These are phyloP conservation scores for Cicer yamashitae DNA, from an alignment of 306 rosid species.

Conservation along the genomic window DNA sequence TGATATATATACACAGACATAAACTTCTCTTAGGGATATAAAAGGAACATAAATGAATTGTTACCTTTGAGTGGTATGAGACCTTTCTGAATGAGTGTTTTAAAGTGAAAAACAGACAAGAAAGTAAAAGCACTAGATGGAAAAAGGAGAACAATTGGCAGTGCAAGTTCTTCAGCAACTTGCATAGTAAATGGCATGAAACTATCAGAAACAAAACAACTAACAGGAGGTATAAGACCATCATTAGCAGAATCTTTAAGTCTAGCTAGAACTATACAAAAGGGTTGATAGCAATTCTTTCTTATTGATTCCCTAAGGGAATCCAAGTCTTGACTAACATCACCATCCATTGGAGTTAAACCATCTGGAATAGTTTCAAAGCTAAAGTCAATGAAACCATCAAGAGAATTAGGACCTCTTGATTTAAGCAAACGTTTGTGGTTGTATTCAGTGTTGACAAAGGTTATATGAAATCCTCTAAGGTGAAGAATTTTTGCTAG, in stretches of 20 bases:
- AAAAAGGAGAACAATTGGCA: constrained; percentile 31
- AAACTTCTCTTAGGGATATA: not conserved
- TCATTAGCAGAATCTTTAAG: constrained; percentile 25
- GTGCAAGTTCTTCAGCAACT: constrained; percentile 42
- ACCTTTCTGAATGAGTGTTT: constrained; percentile 13
- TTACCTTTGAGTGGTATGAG: constrained; percentile 48
- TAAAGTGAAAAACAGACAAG: constrained; percentile 6
- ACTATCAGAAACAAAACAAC: constrained; percentile 34
- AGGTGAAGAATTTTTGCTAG: constrained; percentile 35
- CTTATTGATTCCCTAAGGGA: constrained; percentile 28
- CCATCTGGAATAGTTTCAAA: constrained; percentile 36
- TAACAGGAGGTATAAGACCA: constrained; percentile 35
- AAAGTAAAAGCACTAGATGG: constrained; percentile 12
- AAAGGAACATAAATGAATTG: not conserved
- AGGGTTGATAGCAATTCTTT: not conserved
- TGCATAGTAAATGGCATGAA: constrained; percentile 25
- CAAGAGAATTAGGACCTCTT: not conserved
- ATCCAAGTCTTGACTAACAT: constrained; percentile 36
- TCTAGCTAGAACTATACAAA: constrained; percentile 24
- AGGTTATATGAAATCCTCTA: constrained; percentile 46
- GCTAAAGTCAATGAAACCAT: not conserved
- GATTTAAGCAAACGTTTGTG: constrained; percentile 29
- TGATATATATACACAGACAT: not conserved
- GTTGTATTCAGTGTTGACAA: constrained; percentile 44
- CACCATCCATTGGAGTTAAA: not conserved